Base-by-base conservation (phyloP, 2,329 filamentous ascomycete species). In the Aspergillus chevalieri region DNA sequence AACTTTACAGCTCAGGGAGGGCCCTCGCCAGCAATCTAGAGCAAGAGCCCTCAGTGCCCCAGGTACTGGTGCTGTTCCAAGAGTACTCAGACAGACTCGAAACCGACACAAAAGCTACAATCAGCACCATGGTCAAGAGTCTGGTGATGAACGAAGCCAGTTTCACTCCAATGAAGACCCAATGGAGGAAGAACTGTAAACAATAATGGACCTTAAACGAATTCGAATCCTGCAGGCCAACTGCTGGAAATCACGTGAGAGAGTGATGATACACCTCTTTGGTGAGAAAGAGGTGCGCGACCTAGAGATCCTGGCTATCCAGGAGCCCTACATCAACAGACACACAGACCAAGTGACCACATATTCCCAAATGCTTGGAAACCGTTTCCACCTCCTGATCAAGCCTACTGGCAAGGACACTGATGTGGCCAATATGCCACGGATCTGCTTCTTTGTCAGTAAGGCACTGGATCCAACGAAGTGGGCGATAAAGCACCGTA, bases 401-500 rank as follows among this genome's bases (percentile, higher is more conserved):
- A 24, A 22, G 30, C 47, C 43, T 19, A 43, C 28, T 15, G n/a
- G 26, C 9, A 44, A 36, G 15, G 7, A n/a, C 14, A 19, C 7
- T 39, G 8, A 12, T 34, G 9, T 10, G 21, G 21, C 21, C 6
- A 22, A 22, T 22, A 22, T 22, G 21, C 21, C 21, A 22, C 6
- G 21, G 6, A 5, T 22, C 1, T 22, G 21, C 21, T 22, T 22
- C 21, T 22, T 22, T 22, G 21, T 22, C 3, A 22, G 21, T 5
- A 22, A 22, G 21, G 21, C 21, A 21, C 21, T 22, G 21, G 4
- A 22, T 22, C 21, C 21, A 22, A 22, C 6, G 21, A 43, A 22
- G 15, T 58, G 49, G 57, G 42, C 6, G 21, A 52, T 59, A 28
- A 46, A 53, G 24, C 47, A 57, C 24, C 38, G 49, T 15, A 57